Conservation (phyloP, 768 basidiomycete species). For the Hericium erinaceus region DNA sequence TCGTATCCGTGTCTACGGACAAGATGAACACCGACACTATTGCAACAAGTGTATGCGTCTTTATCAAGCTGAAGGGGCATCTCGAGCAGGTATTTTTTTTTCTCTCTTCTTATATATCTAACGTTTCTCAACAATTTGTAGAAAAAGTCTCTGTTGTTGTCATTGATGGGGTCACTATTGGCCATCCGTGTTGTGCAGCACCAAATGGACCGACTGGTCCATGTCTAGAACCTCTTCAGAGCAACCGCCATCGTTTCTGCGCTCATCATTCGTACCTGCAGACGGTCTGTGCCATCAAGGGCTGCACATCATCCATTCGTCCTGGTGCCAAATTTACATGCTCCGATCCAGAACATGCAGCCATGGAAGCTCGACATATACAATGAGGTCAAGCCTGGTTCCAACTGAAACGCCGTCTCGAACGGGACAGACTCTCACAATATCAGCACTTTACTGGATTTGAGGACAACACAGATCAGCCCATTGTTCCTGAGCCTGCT, state of each 20-base stretch:
- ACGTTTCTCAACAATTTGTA: not conserved
- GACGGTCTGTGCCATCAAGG: not conserved
- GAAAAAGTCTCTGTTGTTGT: constrained; percentile 11
- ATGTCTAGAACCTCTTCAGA: constrained; percentile 10
- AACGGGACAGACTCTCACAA: not conserved
- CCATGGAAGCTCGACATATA: not conserved
- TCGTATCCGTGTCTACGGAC: constrained; percentile 16
- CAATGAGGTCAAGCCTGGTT: not conserved
- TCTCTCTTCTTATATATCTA: not conserved
- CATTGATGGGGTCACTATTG: constrained; percentile 20
- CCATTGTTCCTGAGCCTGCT: too few species aligned
- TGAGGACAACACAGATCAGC: too few species aligned
- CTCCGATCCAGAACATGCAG: not conserved
- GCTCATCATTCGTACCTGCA: not conserved
- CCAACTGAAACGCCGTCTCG: not conserved
- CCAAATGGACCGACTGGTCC: not conserved
- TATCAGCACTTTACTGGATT: too few species aligned
- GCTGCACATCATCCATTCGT: not conserved
- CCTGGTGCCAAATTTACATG: not conserved
- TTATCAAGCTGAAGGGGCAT: constrained; percentile 7
- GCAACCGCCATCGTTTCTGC: constrained; percentile 12
- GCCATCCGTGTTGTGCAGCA: constrained; percentile 18
- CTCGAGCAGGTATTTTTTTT: not conserved
- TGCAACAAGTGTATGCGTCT: constrained; percentile 21
- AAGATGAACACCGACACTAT: constrained; percentile 20